Conservation (phyloP, 495 filamentous ascomycete species). For the Neurospora hispaniola region DNA sequence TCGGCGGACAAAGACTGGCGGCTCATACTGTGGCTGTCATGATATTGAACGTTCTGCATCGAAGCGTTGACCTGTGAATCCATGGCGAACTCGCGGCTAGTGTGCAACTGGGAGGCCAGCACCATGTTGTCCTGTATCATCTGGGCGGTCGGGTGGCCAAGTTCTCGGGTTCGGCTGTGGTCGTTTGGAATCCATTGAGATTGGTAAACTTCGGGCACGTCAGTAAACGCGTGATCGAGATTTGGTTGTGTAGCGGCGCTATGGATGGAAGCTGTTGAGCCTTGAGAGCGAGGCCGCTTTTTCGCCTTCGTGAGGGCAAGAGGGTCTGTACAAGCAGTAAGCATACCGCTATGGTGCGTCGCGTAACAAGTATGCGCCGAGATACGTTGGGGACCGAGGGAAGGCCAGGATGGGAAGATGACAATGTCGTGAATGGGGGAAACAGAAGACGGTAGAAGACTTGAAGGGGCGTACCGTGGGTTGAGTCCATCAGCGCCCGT, state of each 20-base stretch:
- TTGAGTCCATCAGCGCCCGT: conserved; percentile 22
- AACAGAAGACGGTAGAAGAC: neutral
- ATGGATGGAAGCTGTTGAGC: conserved; percentile 74
- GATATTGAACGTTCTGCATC: conserved; percentile 36
- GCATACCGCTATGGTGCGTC: conserved; percentile 1
- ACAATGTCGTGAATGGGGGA: neutral
- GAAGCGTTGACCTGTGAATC: conserved; percentile 42
- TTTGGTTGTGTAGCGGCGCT: conserved; percentile 58
- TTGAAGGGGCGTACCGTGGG: conserved; percentile 17
- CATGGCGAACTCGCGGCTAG: conserved; percentile 38
- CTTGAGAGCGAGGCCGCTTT: conserved; percentile 64
- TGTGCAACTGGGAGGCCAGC: conserved; percentile 46
- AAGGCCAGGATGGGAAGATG: neutral
- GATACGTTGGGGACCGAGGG: neutral
- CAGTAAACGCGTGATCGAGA: conserved; percentile 46
- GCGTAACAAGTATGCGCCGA: neutral
- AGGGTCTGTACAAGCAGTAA: conserved; percentile 17
- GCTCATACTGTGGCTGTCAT: conserved; percentile 39
- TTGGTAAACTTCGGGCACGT: conserved; percentile 41
- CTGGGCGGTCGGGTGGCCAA: conserved; percentile 20
- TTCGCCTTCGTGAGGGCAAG: conserved; percentile 31
- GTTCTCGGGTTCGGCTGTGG: conserved; percentile 36
- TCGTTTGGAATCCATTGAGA: conserved; percentile 42
- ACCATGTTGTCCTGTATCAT: conserved; percentile 60
- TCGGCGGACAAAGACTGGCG: conserved; percentile 41